Conservation (phyloP, 1,284 basidiomycete genomes). For the Xerocomus minutiporus region DNA sequence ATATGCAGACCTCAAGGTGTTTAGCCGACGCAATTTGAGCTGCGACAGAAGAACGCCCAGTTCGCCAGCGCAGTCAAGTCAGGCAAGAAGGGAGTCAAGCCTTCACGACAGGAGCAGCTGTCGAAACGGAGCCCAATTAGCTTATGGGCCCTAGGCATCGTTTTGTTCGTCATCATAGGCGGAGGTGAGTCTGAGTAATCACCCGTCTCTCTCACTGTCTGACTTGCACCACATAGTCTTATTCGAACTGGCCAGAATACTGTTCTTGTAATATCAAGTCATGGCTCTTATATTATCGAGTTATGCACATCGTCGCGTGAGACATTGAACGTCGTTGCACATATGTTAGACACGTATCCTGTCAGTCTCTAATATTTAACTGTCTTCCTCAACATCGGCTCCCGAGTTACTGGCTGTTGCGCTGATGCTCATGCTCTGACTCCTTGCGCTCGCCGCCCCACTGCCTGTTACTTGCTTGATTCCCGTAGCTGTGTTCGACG, state of each 20-base stretch:
- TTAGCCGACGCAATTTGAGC: conserved; percentile 70
- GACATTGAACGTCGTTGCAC: conserved; percentile 8
- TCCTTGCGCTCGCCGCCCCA: conserved; percentile 36
- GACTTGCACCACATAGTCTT: conserved; percentile 44
- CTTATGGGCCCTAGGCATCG: conserved; percentile 61
- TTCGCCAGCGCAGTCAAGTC: conserved; percentile 66
- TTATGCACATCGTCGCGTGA: conserved; percentile 6
- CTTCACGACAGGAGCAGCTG: conserved; percentile 64
- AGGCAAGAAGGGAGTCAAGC: conserved; percentile 70
- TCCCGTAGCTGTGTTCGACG: conserved; percentile 16
- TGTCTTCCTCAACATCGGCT: conserved; percentile 37
- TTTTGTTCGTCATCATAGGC: conserved; percentile 70
- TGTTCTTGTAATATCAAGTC: conserved; percentile 52
- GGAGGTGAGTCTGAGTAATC: conserved; percentile 52
- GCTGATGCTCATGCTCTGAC: conserved; percentile 51
- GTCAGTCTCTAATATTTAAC: conserved; percentile 16
- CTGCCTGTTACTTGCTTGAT: conserved; percentile 23
- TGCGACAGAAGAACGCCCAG: conserved; percentile 72
- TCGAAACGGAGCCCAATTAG: conserved; percentile 68
- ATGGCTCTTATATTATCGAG: neutral
- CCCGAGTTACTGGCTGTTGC: conserved; percentile 43
- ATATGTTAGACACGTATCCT: conserved; percentile 22
- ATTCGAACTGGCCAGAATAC: conserved; percentile 62
- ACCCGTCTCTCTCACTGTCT: neutral
- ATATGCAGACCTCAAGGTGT: neutral